phyloP scores from a whole-genome alignment of 345 rosid species.

The Eucalyptus polyanthemos region DNA sequence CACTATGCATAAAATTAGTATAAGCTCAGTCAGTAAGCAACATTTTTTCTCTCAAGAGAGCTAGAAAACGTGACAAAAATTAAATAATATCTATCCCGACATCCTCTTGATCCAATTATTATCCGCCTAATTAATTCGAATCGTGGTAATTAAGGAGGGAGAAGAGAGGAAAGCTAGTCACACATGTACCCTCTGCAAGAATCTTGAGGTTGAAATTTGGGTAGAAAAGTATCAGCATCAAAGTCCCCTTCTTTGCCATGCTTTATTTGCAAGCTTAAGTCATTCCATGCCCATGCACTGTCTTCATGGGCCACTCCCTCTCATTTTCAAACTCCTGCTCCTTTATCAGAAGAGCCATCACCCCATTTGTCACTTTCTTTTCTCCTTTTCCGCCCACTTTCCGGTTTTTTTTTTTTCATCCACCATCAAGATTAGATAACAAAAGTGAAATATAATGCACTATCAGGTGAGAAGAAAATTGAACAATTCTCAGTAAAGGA shows the following conservation, averaged over 20 bases:
- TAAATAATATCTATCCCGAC: neutral
- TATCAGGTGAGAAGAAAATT: neutral
- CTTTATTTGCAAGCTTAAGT: slow-evolving; percentile 30
- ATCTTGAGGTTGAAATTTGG: slow-evolving; percentile 4
- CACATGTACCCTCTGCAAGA: neutral
- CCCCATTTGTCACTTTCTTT: neutral
- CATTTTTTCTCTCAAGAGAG: neutral
- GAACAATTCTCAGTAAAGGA: neutral
- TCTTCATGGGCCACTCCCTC: neutral
- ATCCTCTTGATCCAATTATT: neutral
- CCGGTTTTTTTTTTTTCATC: neutral
- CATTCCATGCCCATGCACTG: slow-evolving; percentile 39
- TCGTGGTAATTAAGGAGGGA: neutral
- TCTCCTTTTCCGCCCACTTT: neutral
- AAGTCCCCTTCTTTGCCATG: slow-evolving; percentile 13
- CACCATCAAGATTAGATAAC: neutral
- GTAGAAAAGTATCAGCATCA: slow-evolving; percentile 30
- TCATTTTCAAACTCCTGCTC: neutral
- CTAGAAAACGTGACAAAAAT: neutral
- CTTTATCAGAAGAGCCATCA: neutral
- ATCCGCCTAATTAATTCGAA: neutral
- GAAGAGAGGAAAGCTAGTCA: neutral
- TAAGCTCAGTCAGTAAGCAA: neutral
- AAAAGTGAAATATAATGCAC: neutral
- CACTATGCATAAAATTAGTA: neutral